Conservation (phyloP, 2,329 filamentous ascomycete genomes). For the Elsinoe perseae region DNA sequence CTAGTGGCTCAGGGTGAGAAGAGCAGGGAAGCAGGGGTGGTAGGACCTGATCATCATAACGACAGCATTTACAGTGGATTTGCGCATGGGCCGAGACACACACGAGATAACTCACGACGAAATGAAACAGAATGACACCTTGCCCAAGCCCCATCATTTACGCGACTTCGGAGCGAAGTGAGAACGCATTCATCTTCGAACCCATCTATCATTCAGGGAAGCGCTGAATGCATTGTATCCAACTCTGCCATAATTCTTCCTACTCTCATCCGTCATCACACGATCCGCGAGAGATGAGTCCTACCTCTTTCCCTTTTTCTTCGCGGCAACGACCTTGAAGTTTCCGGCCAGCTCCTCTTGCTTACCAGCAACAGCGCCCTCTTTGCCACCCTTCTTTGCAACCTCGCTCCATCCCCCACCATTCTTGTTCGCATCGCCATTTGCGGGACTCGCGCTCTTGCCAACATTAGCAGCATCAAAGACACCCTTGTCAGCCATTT, state of each 20-base stretch:
- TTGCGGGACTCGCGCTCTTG: conserved; percentile 47
- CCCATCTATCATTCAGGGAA: background rate
- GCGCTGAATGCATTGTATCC: background rate
- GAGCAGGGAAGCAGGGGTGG: background rate
- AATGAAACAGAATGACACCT: background rate
- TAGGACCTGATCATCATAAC: background rate
- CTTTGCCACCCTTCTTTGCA: conserved; percentile 71
- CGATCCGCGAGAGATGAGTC: background rate
- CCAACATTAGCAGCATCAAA: conserved; percentile 54
- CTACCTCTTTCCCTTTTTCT: conserved; percentile 66
- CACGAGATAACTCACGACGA: background rate
- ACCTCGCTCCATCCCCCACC: conserved; percentile 88
- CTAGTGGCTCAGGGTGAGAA: background rate
- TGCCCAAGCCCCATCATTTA: too few species aligned
- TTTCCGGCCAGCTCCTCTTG: conserved; percentile 45
- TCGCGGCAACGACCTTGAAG: conserved; percentile 85
- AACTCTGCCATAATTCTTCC: background rate
- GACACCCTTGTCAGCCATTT: conserved; percentile 85
- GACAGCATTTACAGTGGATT: background rate
- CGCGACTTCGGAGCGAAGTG: background rate
- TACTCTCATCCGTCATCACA: background rate
- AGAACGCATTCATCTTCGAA: background rate
- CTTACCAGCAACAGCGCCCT: conserved; percentile 27
- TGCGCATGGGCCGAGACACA: background rate
- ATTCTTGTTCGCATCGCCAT: conserved; percentile 34